phyloP scores from a whole-genome alignment of 2,329 filamentous ascomycete species.

The Phaeosphaeria sp. region DNA sequence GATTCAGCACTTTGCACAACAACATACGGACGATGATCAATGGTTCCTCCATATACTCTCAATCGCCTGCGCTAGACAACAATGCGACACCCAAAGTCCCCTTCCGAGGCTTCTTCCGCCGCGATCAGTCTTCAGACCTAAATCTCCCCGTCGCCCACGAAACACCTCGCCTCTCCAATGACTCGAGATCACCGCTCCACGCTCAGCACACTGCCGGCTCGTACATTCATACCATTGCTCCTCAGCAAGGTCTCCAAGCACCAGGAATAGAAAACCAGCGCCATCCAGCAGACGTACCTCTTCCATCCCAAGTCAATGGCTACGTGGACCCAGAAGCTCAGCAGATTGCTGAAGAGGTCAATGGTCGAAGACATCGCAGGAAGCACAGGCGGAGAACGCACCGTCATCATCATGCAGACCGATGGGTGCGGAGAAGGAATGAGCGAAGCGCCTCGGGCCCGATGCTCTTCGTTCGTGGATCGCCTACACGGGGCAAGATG shows the following conservation, averaged over 20 bases:
- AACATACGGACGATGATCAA: conserved; percentile 41
- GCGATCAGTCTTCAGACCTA: conserved; percentile 32
- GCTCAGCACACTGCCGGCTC: conserved; percentile 46
- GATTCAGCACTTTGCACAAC: conserved; percentile 25
- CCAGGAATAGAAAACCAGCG: conserved; percentile 32
- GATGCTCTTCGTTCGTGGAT: conserved; percentile 28
- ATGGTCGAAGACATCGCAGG: conserved; percentile 47
- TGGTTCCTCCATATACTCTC: conserved; percentile 47
- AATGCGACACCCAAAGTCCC: conserved; percentile 43
- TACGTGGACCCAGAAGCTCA: conserved; percentile 59
- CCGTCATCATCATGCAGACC: conserved; percentile 19
- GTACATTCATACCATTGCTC: conserved; percentile 40
- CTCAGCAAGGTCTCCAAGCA: conserved; percentile 27
- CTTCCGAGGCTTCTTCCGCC: conserved; percentile 41
- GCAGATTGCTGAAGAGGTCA: conserved; percentile 55
- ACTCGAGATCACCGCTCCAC: conserved; percentile 37
- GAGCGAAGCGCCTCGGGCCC: conserved; percentile 21
- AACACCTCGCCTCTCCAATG: conserved; percentile 29
- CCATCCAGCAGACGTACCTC: conserved; percentile 41
- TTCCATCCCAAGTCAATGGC: conserved; percentile 40
- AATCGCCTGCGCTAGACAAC: conserved; percentile 35
- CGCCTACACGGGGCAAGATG: conserved; percentile 40
- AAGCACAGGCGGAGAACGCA: conserved; percentile 41
- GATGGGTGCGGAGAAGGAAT: conserved; percentile 37
- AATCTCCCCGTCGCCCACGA: conserved; percentile 27